A percentile compares a stretch with the other conserved stretches of the same genome.
Conservation (phyloP, 805 yeast genomes). For the Hyphopichia homilentoma region DNA sequence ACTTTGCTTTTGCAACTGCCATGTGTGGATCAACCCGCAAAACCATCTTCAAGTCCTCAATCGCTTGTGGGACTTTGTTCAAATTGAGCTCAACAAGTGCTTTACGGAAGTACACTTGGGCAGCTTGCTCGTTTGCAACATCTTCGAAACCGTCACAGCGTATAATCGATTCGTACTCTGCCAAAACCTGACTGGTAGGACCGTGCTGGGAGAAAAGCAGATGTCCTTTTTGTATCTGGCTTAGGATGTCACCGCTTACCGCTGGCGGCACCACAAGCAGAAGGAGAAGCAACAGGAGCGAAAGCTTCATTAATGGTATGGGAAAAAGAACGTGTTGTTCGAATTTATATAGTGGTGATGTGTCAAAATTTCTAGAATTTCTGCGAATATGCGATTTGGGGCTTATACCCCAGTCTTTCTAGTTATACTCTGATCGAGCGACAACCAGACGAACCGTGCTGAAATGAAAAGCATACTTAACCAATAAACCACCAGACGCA, state of each 20-base stretch:
- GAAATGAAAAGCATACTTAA: too few species aligned
- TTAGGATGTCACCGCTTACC: background rate
- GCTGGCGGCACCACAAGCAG: background rate
- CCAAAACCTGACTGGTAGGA: constrained; percentile 24
- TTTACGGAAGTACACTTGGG: constrained; percentile 52
- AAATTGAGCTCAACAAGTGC: constrained; percentile 60
- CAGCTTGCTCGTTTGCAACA: constrained; percentile 17
- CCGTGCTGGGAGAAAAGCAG: constrained; percentile 24
- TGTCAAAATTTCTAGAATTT: too few species aligned
- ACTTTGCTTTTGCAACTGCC: constrained; percentile 46
- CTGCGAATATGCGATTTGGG: too few species aligned
- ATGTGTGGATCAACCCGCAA: constrained; percentile 38
- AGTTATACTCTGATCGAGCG: too few species aligned
- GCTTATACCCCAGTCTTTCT: too few species aligned
- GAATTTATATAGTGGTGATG: too few species aligned
- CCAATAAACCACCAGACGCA: too few species aligned
- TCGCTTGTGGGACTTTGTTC: constrained; percentile 51
- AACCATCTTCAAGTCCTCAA: constrained; percentile 48
- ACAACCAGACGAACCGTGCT: too few species aligned
- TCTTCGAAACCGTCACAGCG: too few species aligned
- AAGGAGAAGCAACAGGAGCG: too few species aligned
- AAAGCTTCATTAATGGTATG: too few species aligned
- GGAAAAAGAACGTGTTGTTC: too few species aligned
- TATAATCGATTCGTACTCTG: constrained; percentile 18
- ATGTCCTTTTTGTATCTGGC: constrained; percentile 13